A percentile compares a stretch with the other conserved stretches of the same genome.
phyloP scores from a whole-genome alignment of 441 rosid genomes.

The Melastoma candidum region DNA sequence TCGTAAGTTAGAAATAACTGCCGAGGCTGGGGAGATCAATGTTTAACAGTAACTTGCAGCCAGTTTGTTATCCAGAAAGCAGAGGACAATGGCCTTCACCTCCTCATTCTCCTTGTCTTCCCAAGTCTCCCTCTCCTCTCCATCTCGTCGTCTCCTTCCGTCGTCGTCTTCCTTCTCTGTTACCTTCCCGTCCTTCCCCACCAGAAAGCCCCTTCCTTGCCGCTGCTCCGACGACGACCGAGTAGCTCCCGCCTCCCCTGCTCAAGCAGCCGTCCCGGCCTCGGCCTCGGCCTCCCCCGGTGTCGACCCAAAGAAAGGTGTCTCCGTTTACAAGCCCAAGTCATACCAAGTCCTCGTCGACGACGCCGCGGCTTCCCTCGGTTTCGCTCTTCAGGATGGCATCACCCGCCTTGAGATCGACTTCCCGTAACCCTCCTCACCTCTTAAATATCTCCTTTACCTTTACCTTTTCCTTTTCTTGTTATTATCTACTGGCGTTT shows the following conservation, averaged over 20 bases:
- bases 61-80: too few species aligned
- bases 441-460: neutral
- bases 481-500: neutral
- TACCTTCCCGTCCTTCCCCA: too few species aligned
- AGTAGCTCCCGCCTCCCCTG: slow-evolving; percentile 2
- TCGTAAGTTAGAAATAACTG: too few species aligned
- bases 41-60: too few species aligned
- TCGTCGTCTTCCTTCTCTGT: too few species aligned
- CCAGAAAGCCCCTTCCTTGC: slow-evolving; percentile 63
- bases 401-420: slow-evolving; percentile 76
- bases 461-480: neutral
- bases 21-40: too few species aligned
- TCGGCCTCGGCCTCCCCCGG: slow-evolving; percentile 13
- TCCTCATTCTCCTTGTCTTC: too few species aligned
- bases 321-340: slow-evolving; percentile 76
- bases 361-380: slow-evolving; percentile 75
- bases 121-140: too few species aligned
- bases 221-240: slow-evolving; percentile 36
- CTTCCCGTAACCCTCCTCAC: slow-evolving; percentile 48
- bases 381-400: slow-evolving; percentile 65
- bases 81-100: too few species aligned
- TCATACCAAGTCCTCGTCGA: slow-evolving; percentile 71
- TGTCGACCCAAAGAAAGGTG: slow-evolving; percentile 44
- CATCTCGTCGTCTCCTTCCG: too few species aligned
- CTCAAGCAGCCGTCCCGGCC: neutral